These are phyloP conservation scores for Septoria petroselini DNA, from an alignment of 2,329 filamentous ascomycete genomes.

Conservation along the genomic window DNA sequence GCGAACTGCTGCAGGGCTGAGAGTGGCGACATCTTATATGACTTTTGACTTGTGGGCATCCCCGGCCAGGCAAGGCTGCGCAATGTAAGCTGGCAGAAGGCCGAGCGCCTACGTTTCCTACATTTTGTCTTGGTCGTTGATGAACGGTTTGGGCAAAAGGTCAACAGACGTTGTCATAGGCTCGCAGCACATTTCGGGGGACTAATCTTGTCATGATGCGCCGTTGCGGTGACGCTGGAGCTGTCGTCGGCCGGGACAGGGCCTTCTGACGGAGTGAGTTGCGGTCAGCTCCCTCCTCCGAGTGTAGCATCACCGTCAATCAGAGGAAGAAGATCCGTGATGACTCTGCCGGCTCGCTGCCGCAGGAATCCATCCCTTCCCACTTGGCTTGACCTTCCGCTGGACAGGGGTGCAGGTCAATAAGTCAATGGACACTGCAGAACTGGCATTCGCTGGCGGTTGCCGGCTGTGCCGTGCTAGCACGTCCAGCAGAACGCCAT, in stretches of 20 bases:
- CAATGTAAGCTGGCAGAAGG: slow-evolving; percentile 10
- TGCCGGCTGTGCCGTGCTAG: slow-evolving; percentile 1
- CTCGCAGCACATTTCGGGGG: slow-evolving; percentile 1
- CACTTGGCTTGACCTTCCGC: not conserved
- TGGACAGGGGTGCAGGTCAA: not conserved
- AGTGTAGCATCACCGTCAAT: no score
- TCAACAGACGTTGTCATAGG: slow-evolving; percentile 13
- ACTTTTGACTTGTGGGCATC: not conserved
- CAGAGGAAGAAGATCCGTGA: not conserved
- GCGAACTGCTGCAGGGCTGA: not conserved
- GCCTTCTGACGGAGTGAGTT: slow-evolving; percentile 2
- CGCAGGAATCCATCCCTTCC: slow-evolving; percentile 3
- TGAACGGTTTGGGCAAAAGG: no score
- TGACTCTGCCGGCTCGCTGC: slow-evolving; percentile 15
- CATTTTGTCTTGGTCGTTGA: slow-evolving; percentile 17
- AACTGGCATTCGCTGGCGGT: slow-evolving; percentile 1
- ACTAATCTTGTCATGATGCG: not conserved
- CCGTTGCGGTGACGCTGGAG: not conserved
- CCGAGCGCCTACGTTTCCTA: slow-evolving; percentile 6
- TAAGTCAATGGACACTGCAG: not conserved
- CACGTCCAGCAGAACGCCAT: slow-evolving; percentile 1
- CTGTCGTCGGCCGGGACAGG: not conserved
- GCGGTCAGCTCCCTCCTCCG: slow-evolving; percentile 19
- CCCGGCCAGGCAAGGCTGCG: slow-evolving; percentile 5
- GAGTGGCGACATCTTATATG: slow-evolving; percentile 8